Conservation (phyloP, 805 yeast genomes). For the Saccharomycopsis guyanensis region DNA sequence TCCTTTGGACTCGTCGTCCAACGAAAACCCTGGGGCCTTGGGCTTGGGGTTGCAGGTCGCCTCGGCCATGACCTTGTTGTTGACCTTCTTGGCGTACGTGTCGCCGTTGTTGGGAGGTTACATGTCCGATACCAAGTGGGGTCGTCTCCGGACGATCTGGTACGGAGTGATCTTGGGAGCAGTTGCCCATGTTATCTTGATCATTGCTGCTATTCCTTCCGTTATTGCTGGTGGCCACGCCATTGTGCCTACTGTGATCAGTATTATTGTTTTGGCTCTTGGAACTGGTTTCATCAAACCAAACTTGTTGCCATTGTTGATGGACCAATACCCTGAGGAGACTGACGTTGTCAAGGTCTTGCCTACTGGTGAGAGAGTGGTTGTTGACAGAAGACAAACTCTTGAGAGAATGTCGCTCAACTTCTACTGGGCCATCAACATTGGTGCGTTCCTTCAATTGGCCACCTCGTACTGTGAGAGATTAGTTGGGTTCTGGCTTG, state of each 20-base stretch:
- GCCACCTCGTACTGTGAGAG: slow-evolving; percentile 46
- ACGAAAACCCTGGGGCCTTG: slow-evolving; percentile 44
- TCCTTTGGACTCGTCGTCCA: slow-evolving; percentile 27
- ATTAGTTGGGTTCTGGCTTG: slow-evolving; percentile 47
- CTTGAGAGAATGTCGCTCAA: slow-evolving; percentile 33
- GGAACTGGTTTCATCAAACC: slow-evolving; percentile 41
- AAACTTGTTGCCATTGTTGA: slow-evolving; percentile 29
- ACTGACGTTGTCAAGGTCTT: slow-evolving; percentile 51
- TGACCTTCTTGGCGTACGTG: slow-evolving; percentile 43
- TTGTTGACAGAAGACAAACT: slow-evolving; percentile 17
- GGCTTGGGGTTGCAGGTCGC: slow-evolving; percentile 39
- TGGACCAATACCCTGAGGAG: slow-evolving; percentile 57
- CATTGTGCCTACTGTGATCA: slow-evolving; percentile 32
- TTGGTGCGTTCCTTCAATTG: slow-evolving; percentile 46
- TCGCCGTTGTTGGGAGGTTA: slow-evolving; percentile 48
- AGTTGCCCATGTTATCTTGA: slow-evolving; percentile 39
- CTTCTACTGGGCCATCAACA: slow-evolving; percentile 49
- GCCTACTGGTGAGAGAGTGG: slow-evolving; percentile 14
- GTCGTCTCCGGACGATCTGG: slow-evolving; percentile 43
- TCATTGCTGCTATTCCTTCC: slow-evolving; percentile 40
- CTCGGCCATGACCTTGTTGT: slow-evolving; percentile 39
- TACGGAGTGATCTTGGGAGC: slow-evolving; percentile 41
- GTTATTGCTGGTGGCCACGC: slow-evolving; percentile 22
- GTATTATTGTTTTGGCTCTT: slow-evolving; percentile 22
- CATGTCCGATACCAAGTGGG: slow-evolving; percentile 41